Base-by-base conservation (phyloP, 108 stramenopile species). In the Cyclotella atomus region DNA sequence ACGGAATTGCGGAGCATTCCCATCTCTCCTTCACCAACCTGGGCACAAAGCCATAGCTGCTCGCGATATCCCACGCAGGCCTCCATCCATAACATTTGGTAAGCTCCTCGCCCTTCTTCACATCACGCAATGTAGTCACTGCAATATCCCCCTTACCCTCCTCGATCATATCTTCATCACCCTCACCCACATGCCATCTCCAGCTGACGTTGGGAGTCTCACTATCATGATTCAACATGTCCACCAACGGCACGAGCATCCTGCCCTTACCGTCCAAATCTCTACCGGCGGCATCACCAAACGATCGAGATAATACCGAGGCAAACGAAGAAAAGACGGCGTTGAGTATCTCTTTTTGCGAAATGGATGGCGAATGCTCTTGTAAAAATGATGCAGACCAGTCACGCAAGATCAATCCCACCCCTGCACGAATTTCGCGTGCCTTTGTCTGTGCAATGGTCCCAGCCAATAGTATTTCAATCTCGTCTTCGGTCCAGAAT, bases 171-270 rank as follows among this genome's bases (percentile, higher is more conserved):
- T 70, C 45, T 25, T 65, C 61, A 20, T 74, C 71, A 20, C 35
- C 73, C 43, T 49, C 67, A 33, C 59, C 46, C 27, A 70, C 68
- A 63, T 74, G 62, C 72, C 72, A 81, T n/a, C 45, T 73, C 79
- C 79, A 81, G 44, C 62, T 68, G 32, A 81, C 73, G 49, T 81
- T 81, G 19, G 79, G 72, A 59, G 64, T 66, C 56, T 74, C 79
- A 3, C 73, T 52, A 52, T 81, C 79, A 49, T 81, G 79, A 61
- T 81, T 81, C 53, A 81, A 32, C 79, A 81, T 81, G 32, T 81
- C 79, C 23, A 81, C 73, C 59, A 74, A 34, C 17, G 79, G 79
- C 2, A 81, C 72, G n/a, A 81, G 43, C 78, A 79, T 79, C 2
- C 78, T 56, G 4, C 79, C 79, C 17, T 69, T 73, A 9, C 79